These are phyloP conservation scores for Litsea cubeba DNA, from an alignment of 164 flowering plant genomes.

Conservation along the genomic window DNA sequence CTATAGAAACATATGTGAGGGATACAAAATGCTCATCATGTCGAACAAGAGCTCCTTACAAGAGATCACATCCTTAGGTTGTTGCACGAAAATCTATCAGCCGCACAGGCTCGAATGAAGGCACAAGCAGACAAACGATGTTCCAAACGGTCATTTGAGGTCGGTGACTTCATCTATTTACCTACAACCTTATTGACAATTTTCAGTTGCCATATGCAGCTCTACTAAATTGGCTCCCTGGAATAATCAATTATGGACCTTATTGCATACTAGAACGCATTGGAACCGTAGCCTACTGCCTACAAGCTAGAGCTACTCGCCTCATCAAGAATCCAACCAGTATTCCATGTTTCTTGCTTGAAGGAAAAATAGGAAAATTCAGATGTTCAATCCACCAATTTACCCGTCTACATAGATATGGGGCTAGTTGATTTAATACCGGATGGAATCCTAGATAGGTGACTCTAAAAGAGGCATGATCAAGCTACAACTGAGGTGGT, in stretches of 20 bases:
- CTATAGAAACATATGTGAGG: background rate
- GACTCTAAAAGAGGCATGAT: too few species aligned
- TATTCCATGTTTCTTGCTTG: too few species aligned
- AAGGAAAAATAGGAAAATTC: too few species aligned
- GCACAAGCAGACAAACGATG: background rate
- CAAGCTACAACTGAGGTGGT: too few species aligned
- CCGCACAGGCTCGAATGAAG: background rate
- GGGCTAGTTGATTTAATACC: too few species aligned
- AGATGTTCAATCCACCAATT: too few species aligned
- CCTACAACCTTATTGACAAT: background rate
- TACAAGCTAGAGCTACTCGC: background rate
- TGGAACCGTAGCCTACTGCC: background rate
- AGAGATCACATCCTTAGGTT: background rate
- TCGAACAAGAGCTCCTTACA: background rate
- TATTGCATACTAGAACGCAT: background rate
- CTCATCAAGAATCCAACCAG: background rate
- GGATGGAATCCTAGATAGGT: too few species aligned
- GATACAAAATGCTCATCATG: background rate
- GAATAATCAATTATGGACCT: background rate
- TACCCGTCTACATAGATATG: too few species aligned
- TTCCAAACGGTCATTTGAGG: background rate
- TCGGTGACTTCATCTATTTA: background rate
- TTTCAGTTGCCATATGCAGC: background rate
- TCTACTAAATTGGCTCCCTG: background rate
- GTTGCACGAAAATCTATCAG: background rate